Evolutionary conservation across 139 green algal species (phyloP).

Genomic region (Edaphochlamys debaryana): DNA sequence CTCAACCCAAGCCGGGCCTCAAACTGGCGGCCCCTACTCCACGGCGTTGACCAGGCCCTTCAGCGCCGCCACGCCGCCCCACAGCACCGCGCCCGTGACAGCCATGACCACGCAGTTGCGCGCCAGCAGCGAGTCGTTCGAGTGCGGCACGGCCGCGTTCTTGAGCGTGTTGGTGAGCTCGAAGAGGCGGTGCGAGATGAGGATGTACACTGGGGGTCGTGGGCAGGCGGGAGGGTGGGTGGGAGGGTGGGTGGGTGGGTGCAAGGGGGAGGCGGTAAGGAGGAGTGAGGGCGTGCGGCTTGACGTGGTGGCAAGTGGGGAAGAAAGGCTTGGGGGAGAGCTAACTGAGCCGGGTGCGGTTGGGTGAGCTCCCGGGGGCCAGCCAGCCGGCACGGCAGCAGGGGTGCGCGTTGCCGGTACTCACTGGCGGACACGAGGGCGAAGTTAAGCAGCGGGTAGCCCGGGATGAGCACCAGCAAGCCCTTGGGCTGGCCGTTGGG

Average conservation of each 20-base stretch:
- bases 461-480: constrained; percentile 83
- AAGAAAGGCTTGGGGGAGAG: too few species aligned
- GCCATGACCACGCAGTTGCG: constrained; percentile 79
- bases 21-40: too few species aligned
- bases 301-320: too few species aligned
- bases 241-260: too few species aligned
- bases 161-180: constrained; percentile 87
- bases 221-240: too few species aligned
- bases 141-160: constrained; percentile 78
- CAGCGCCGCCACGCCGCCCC: not conserved
- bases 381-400: not conserved
- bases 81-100: constrained; percentile 21
- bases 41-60: not conserved
- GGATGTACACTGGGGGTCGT: constrained; percentile 81
- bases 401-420: too few species aligned
- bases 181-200: constrained; percentile 88
- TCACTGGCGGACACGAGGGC: constrained; percentile 74
- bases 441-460: constrained; percentile 96
- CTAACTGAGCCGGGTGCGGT: too few species aligned
- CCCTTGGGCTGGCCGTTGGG: constrained; percentile 91
- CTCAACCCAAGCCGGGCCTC: too few species aligned
- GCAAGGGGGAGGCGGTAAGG: not conserved
- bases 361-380: too few species aligned
- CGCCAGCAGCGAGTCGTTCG: constrained; percentile 79
- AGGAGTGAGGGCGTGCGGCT: not conserved